phyloP scores from a whole-genome alignment of 306 rosid genomes.

The Malus fusca region DNA sequence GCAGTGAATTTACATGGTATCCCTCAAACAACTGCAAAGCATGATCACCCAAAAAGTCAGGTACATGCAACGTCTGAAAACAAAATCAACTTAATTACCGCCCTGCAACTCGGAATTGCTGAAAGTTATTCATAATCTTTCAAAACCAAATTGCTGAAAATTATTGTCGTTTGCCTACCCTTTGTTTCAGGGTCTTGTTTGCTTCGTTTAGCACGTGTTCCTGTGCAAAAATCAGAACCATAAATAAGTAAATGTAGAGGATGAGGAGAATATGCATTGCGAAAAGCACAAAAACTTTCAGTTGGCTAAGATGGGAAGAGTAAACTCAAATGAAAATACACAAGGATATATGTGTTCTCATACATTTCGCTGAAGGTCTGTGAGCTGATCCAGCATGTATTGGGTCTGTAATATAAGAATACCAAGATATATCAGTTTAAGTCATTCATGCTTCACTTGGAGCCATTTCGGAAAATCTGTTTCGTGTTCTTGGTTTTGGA shows the following conservation, averaged over 20 bases:
- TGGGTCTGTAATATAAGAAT: constrained; percentile 49
- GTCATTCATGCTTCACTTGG: not conserved
- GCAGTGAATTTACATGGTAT: constrained; percentile 64
- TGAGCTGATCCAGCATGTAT: constrained; percentile 78
- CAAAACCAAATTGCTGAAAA: not conserved
- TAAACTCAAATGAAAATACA: not conserved
- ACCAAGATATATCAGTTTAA: not conserved
- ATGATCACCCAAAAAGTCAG: constrained; percentile 8
- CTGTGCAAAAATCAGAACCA: constrained; percentile 21
- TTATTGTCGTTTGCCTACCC: constrained; percentile 36
- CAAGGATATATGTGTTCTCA: constrained; percentile 1
- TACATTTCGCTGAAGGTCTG: constrained; percentile 87
- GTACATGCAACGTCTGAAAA: not conserved
- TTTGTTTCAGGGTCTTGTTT: constrained; percentile 70
- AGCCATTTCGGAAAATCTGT: not conserved
- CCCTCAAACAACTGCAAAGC: constrained; percentile 67
- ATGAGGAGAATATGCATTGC: not conserved
- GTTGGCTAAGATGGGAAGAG: not conserved
- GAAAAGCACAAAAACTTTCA: not conserved
- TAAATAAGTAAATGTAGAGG: not conserved
- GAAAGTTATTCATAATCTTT: not conserved
- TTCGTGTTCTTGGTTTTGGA: not conserved
- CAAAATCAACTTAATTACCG: not conserved
- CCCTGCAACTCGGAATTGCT: not conserved
- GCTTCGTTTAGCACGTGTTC: constrained; percentile 78